Conservation (phyloP, 2,329 filamentous ascomycete genomes). For the Massarina eburnea region DNA sequence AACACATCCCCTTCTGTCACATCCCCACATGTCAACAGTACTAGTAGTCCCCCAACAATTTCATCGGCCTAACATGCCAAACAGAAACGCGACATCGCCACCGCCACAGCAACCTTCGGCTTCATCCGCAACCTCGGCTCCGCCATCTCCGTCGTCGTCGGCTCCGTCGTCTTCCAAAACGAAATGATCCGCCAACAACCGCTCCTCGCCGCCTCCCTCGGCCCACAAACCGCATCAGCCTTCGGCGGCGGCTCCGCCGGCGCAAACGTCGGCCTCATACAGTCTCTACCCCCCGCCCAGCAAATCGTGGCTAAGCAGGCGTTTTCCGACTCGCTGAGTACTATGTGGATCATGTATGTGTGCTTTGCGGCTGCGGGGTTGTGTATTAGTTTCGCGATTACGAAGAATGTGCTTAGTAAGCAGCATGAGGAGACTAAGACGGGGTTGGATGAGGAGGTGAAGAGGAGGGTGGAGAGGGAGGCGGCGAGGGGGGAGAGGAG, state of each 20-base stretch:
- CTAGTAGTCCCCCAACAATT: neutral
- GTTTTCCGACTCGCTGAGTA: conserved; percentile 48
- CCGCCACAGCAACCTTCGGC: conserved; percentile 66
- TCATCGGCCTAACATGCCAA: conserved; percentile 18
- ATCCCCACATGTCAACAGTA: no score
- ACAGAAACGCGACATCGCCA: conserved; percentile 62
- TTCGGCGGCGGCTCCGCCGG: conserved; percentile 64
- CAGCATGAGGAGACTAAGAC: conserved; percentile 54
- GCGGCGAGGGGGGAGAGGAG: conserved; percentile 33
- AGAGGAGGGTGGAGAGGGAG: conserved; percentile 40
- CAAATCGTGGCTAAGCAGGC: conserved; percentile 45
- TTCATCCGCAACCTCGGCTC: conserved; percentile 71
- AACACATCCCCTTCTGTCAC: neutral
- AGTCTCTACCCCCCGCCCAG: conserved; percentile 52
- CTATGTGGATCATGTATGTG: conserved; percentile 55
- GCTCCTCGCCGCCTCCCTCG: conserved; percentile 54
- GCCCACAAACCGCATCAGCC: conserved; percentile 51
- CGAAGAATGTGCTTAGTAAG: conserved; percentile 45
- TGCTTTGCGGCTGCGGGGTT: conserved; percentile 45
- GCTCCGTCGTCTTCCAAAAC: conserved; percentile 80
- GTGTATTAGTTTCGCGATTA: conserved; percentile 43
- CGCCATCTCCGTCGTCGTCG: conserved; percentile 69
- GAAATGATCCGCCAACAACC: conserved; percentile 62
- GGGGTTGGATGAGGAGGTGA: conserved; percentile 48
- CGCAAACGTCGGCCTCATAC: conserved; percentile 61